Evolutionary conservation across 805 yeast species (phyloP).

Genomic region (Kuraishia hungarica): DNA sequence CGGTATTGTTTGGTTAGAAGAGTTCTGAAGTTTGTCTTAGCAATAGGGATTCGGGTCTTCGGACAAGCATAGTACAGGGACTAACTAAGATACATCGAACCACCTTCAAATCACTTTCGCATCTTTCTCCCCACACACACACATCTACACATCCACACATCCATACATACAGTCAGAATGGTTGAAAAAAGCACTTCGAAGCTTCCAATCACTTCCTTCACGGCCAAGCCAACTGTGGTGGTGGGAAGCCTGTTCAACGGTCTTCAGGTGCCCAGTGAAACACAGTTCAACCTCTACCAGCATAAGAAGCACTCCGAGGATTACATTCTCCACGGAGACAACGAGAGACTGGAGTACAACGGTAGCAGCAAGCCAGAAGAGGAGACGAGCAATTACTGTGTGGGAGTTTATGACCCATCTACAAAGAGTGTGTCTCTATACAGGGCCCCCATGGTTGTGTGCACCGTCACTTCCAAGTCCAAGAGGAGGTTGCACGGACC

Average conservation of each 20-base stretch:
- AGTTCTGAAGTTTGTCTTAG: no score
- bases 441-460: conserved; percentile 51
- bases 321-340: conserved; percentile 69
- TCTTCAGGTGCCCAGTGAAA: conserved; percentile 46
- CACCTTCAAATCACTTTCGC: no score
- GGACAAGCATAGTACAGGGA: no score
- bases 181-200: conserved; percentile 24
- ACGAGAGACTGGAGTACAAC: conserved; percentile 60
- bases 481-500: conserved; percentile 55
- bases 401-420: conserved; percentile 73
- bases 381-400: conserved; percentile 43
- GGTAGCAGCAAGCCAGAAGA: conserved; percentile 36
- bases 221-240: conserved; percentile 39
- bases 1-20: no score
- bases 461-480: conserved; percentile 55
- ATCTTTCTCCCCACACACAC: no score
- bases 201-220: conserved; percentile 26
- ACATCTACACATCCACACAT: background rate
- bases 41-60: no score
- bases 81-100: background rate
- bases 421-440: conserved; percentile 55
- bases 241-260: conserved; percentile 81
- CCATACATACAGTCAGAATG: background rate
- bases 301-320: conserved; percentile 27
- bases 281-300: conserved; percentile 56